Evolutionary conservation across 352 stramenopile genomes (phyloP), one percentile per base, ranked within the genome.

Genomic region (Pythium folliculosum): DNA sequence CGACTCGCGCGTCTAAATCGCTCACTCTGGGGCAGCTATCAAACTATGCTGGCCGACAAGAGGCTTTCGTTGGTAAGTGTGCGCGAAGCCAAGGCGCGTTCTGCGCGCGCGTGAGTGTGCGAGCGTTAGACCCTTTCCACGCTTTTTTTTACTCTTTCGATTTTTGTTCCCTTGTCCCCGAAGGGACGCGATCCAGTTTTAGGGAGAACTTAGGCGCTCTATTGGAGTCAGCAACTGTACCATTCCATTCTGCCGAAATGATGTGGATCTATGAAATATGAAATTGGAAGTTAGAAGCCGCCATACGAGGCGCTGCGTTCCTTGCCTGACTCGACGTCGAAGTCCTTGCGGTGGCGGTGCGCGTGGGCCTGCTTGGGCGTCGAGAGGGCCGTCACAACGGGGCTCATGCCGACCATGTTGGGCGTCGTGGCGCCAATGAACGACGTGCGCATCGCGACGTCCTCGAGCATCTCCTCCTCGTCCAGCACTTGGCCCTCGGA

Each of bases 401-500:
- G 84, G 44, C 77, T 87, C 48, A 71, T 71, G 23, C 77, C 76
- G 4, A 80, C 84, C 73, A 89, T 88, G 21, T 77, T 85, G 17
- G 81, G 80, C 43, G 85, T 91, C 48, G 82, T 80, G 10, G 81
- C 78, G 30, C 80, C 60, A 56, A 89, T 78, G 50, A 86, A 81
- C 52, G 80, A 85, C 16, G 75, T 80, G 16, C 82, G 81, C 67
- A 89, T 58, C 44, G 74, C 62, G 9, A 93, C 80, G 51, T 94
- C 83, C 48, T 88, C 78, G 45, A 80, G 69, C 68, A 91, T 76
- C 58, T 94, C 83, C 23, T 80, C 55, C 35, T 80, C 63, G 65
- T 86, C 75, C 17, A 80, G 48, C 50, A 80, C 69, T 40, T 88
- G 69, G 35, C 78, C 78, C 35, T 92, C 85, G 5, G 83, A 90